Conservation (phyloP, 352 stramenopile genomes). For the Globisporangium yorkense region DNA sequence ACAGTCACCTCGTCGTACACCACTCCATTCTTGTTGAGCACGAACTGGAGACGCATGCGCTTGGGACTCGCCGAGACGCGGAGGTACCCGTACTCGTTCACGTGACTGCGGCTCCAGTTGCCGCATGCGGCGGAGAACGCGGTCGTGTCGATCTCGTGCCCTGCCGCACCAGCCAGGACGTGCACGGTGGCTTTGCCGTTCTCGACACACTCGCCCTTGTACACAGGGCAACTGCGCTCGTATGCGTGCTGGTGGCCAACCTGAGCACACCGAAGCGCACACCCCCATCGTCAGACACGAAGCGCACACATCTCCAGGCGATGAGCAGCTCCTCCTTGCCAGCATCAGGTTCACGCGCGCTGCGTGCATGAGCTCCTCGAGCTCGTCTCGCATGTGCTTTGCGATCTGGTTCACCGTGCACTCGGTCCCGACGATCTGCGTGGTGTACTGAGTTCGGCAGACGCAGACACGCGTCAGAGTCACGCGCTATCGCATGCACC, state of each 20-base stretch:
- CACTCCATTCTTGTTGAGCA: conserved; percentile 62
- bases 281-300: not conserved
- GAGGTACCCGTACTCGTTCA: conserved; percentile 66
- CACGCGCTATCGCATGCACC: not conserved
- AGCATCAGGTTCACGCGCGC: conserved; percentile 88
- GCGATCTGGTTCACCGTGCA: conserved; percentile 47
- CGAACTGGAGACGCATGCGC: conserved; percentile 51
- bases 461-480: not conserved
- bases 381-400: conserved; percentile 72
- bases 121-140: conserved; percentile 56
- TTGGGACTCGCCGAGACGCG: conserved; percentile 33
- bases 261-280: conserved; percentile 9
- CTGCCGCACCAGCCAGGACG: conserved; percentile 71
- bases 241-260: conserved; percentile 90
- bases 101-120: conserved; percentile 59
- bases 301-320: not conserved
- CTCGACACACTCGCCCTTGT: conserved; percentile 47
- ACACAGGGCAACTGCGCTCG: conserved; percentile 80
- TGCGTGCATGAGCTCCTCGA: conserved; percentile 84
- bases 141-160: conserved; percentile 39
- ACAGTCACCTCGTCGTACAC: conserved; percentile 57
- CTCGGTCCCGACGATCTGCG: conserved; percentile 1
- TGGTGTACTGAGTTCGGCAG: not conserved
- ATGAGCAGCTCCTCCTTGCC: conserved; percentile 16
- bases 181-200: conserved; percentile 64